These are phyloP conservation scores for Mycocentrospora acerina DNA, from an alignment of 2,329 filamentous ascomycete genomes.

Conservation along the genomic window DNA sequence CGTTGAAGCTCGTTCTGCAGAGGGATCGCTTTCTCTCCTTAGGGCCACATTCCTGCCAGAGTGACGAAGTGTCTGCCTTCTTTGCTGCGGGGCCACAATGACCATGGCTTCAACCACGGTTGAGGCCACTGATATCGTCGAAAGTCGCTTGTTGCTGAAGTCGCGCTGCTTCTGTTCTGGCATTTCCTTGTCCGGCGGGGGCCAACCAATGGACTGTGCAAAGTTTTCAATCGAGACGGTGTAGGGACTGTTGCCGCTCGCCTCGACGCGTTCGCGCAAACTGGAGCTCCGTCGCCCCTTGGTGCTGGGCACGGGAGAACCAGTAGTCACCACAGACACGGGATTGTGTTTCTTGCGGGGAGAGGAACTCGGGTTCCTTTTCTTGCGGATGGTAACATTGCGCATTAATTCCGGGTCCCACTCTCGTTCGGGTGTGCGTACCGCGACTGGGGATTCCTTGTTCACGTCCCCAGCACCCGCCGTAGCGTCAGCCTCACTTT, in stretches of 20 bases:
- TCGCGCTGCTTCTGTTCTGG: constrained; percentile 26
- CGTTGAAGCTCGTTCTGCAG: constrained; percentile 44
- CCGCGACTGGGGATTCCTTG: constrained; percentile 18
- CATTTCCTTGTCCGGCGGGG: constrained; percentile 37
- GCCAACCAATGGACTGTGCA: constrained; percentile 54
- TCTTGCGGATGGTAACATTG: constrained; percentile 45
- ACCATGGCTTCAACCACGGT: constrained; percentile 59
- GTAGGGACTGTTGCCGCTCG: constrained; percentile 33
- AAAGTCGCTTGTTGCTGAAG: constrained; percentile 47
- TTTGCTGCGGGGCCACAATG: constrained; percentile 51
- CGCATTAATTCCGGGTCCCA: constrained; percentile 46
- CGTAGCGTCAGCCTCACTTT: constrained; percentile 9
- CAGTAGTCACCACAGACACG: constrained; percentile 15
- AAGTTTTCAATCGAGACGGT: constrained; percentile 50
- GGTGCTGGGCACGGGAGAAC: constrained; percentile 22
- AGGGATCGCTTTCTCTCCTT: constrained; percentile 43
- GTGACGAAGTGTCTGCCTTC: constrained; percentile 53
- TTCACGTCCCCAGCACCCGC: constrained; percentile 12
- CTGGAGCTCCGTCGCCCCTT: constrained; percentile 25
- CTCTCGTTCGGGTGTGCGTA: constrained; percentile 37
- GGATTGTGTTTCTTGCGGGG: constrained; percentile 14
- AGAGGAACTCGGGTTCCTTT: constrained; percentile 29
- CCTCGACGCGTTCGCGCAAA: constrained; percentile 37
- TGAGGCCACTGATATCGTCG: constrained; percentile 54
- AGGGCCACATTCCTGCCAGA: constrained; percentile 56